These are phyloP conservation scores for Clitopilus passeckerianus DNA, from an alignment of 768 basidiomycete species.

Conservation along the genomic window DNA sequence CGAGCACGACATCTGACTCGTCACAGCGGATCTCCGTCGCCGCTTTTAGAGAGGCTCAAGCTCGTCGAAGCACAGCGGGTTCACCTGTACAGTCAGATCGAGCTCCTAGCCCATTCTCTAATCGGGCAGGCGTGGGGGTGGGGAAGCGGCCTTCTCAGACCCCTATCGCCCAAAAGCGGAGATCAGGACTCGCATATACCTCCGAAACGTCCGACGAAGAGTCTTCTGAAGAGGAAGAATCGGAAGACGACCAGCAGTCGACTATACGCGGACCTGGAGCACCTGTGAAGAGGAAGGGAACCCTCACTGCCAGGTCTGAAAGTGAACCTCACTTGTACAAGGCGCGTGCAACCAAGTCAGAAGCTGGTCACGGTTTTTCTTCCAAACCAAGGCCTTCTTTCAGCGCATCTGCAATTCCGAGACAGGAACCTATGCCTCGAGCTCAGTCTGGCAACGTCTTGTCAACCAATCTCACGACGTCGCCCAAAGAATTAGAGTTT, in stretches of 20 bases:
- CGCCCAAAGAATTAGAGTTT: neutral
- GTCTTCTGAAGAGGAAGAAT: slow-evolving; percentile 14
- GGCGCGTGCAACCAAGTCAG: slow-evolving; percentile 29
- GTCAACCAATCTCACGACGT: neutral
- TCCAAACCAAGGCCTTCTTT: slow-evolving; percentile 2
- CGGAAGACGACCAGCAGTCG: slow-evolving; percentile 21
- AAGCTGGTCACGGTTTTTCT: slow-evolving; percentile 31
- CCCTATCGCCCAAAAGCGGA: neutral
- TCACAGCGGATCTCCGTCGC: slow-evolving; percentile 78
- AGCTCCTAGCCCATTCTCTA: slow-evolving; percentile 31
- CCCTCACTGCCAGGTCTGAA: slow-evolving; percentile 7
- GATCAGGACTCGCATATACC: slow-evolving; percentile 12
- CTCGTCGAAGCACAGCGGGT: slow-evolving; percentile 54
- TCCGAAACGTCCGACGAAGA: slow-evolving; percentile 5
- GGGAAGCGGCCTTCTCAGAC: neutral
- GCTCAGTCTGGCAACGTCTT: slow-evolving; percentile 17
- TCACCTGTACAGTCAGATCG: slow-evolving; percentile 42
- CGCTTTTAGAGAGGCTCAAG: slow-evolving; percentile 76
- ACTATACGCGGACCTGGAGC: neutral
- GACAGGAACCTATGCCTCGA: slow-evolving; percentile 12
- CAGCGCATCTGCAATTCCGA: slow-evolving; percentile 12
- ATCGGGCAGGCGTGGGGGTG: slow-evolving; percentile 8
- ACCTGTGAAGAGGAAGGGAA: slow-evolving; percentile 8
- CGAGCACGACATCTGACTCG: slow-evolving; percentile 56
- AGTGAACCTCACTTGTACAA: slow-evolving; percentile 9